These are phyloP conservation scores for Raddia distichophylla DNA, from an alignment of 176 grass and related monocot species.

Conservation along the genomic window DNA sequence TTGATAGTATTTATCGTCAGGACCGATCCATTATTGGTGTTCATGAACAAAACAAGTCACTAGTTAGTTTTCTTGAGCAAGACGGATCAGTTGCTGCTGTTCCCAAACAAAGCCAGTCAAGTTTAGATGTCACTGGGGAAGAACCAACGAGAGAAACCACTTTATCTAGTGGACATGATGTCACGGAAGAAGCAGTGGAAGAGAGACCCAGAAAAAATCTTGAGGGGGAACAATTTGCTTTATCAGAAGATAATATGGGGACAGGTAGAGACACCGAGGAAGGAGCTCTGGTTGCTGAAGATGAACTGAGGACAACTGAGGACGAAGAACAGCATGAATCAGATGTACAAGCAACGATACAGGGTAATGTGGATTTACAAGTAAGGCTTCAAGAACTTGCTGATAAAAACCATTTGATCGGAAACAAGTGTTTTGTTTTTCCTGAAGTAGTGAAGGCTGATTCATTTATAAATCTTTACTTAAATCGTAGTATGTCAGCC, in stretches of 20 bases:
- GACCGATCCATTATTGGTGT: not conserved
- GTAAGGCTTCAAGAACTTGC: slow-evolving; percentile 65
- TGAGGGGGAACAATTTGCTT: not conserved
- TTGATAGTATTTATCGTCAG: not conserved
- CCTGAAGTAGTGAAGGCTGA: slow-evolving; percentile 60
- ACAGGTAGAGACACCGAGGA: slow-evolving; percentile 4
- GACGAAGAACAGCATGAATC: slow-evolving; percentile 25
- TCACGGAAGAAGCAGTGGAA: not conserved
- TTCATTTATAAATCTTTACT: slow-evolving; percentile 63
- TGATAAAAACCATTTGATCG: slow-evolving; percentile 53
- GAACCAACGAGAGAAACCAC: not conserved
- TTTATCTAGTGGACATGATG: not conserved
- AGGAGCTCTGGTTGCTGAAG: slow-evolving; percentile 25
- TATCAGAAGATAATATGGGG: slow-evolving; percentile 15
- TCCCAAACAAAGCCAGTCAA: slow-evolving; percentile 20
- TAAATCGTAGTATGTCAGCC: slow-evolving; percentile 70
- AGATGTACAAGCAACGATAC: slow-evolving; percentile 23
- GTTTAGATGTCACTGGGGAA: not conserved
- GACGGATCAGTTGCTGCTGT: slow-evolving; percentile 11
- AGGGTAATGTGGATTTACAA: slow-evolving; percentile 47
- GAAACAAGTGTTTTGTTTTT: slow-evolving; percentile 73
- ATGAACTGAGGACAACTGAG: slow-evolving; percentile 17
- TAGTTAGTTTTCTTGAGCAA: slow-evolving; percentile 22
- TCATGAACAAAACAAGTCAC: slow-evolving; percentile 18
- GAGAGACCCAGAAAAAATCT: not conserved